Evolutionary conservation across 2,329 filamentous ascomycete species (phyloP).

Genomic region (Dryadomyces quercivorus): DNA sequence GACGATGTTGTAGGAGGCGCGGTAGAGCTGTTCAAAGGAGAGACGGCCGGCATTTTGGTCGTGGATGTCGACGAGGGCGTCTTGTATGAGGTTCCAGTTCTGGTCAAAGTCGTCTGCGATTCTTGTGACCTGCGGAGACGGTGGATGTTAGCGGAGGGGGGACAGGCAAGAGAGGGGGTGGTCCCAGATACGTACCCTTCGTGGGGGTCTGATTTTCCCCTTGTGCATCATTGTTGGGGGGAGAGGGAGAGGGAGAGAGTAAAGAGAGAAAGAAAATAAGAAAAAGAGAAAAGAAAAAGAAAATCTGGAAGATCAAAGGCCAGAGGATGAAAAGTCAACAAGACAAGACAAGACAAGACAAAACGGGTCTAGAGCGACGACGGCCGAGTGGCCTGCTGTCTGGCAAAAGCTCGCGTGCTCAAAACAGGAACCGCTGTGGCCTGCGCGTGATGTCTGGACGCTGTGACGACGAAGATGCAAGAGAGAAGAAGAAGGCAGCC

Average conservation of each 20-base stretch:
- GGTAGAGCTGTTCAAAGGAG: slow-evolving; percentile 92
- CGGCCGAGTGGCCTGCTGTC: background rate
- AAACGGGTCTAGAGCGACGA: background rate
- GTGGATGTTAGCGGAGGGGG: background rate
- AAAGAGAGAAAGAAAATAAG: background rate
- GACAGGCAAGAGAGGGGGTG: background rate
- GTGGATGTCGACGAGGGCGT: slow-evolving; percentile 78
- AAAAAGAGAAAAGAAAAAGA: background rate
- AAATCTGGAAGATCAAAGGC: no score
- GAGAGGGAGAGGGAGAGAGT: background rate
- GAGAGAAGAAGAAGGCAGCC: no score
- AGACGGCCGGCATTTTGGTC: slow-evolving; percentile 79
- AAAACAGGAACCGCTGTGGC: no score
- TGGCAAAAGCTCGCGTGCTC: no score
- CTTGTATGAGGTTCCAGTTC: slow-evolving; percentile 65
- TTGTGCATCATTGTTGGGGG: slow-evolving; percentile 11
- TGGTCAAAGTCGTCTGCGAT: slow-evolving; percentile 66
- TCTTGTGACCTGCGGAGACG: slow-evolving; percentile 1
- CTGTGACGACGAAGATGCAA: no score
- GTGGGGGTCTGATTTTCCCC: slow-evolving; percentile 53
- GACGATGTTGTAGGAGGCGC: slow-evolving; percentile 87
- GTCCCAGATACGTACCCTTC: slow-evolving; percentile 35
- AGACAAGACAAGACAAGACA: no score
- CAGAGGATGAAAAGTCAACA: background rate
- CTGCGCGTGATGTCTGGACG: no score